Evolutionary conservation across 805 yeast species (phyloP).

Genomic region (Lipomyces yamadae): DNA sequence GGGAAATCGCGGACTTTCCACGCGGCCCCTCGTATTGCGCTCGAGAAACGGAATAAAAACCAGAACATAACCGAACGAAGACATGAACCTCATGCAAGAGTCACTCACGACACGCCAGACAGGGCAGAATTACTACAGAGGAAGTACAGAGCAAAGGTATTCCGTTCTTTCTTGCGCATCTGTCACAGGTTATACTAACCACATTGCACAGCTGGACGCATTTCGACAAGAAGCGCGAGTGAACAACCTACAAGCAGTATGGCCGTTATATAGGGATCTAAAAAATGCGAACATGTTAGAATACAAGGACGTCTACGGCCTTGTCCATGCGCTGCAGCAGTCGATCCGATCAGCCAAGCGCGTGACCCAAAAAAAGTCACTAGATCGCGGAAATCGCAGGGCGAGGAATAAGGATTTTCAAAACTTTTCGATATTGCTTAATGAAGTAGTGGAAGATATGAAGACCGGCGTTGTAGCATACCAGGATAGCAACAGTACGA

Average conservation of each 20-base stretch:
- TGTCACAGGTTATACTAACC: not conserved
- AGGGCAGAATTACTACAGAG: not conserved
- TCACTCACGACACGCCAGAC: not conserved
- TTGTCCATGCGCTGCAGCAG: not conserved
- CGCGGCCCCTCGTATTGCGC: not conserved
- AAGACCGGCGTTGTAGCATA: not conserved
- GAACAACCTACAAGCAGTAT: not conserved
- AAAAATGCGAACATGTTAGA: not conserved
- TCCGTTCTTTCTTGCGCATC: not conserved
- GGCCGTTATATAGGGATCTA: slow-evolving; percentile 9
- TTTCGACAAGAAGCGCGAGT: slow-evolving; percentile 4
- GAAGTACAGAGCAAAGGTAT: not conserved
- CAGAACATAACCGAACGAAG: not conserved
- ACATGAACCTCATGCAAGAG: not conserved
- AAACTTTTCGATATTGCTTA: not conserved
- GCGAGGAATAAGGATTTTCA: slow-evolving; percentile 1
- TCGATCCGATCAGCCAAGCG: not conserved
- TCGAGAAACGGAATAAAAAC: not conserved
- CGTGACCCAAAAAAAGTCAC: slow-evolving; percentile 2
- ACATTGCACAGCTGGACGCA: not conserved
- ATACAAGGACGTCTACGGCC: not conserved
- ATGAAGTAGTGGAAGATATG: not conserved
- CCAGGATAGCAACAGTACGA: not conserved
- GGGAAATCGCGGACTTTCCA: not conserved
- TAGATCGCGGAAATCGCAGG: slow-evolving; percentile 2